Base-by-base conservation (phyloP, 169 alveolate genomes). In the Hepatocystis sp. region DNA sequence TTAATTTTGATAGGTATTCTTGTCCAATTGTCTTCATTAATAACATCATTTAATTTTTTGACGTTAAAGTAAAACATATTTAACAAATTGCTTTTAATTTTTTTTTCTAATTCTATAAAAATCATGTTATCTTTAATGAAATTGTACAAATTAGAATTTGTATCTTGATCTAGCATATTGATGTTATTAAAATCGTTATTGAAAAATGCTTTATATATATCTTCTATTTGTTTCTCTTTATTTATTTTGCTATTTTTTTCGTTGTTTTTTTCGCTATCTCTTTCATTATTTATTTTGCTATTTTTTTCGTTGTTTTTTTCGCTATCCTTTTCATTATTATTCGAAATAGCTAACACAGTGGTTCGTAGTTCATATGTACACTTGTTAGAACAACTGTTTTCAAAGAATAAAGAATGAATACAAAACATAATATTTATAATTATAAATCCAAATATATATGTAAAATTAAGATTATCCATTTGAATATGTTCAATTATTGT, bases 401-500 rank as follows among this genome's bases (percentile, higher is more conserved):
- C 58, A 40, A 76, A 76, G 40, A 76, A 56, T 44, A 58, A 76
- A 15, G 88, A 44, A 58, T 76, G 25, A 11, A 56, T 23, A 51
- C 88, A 76, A 30, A 58, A 76, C 21, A 76, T 58, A 60, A 76
- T 76, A 40, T 71, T 76, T 23, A 76, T 39, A 17, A 76, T 44
- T 52, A 52, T 36, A 58, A 42, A 76, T 63, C 66, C 51, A 34
- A 58, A 58, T 32, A 30, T 30, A 32, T 76, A 28, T 44, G 56
- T 47, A 47, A 76, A 76, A 76, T 23, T 39, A 34, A 76, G 46
- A 63, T 76, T 42, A 3, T 76, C 64, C 27, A 76, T 58, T 56
- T 17, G 67, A 3, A 76, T 76, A 58, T 76, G 49, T 58, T 76
- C 88, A 36, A 76, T 47, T 44, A 76, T 76, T 36, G 66, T 76